These are phyloP conservation scores for Arabidopsis arenosa DNA, from an alignment of 345 rosid genomes.

Conservation along the genomic window DNA sequence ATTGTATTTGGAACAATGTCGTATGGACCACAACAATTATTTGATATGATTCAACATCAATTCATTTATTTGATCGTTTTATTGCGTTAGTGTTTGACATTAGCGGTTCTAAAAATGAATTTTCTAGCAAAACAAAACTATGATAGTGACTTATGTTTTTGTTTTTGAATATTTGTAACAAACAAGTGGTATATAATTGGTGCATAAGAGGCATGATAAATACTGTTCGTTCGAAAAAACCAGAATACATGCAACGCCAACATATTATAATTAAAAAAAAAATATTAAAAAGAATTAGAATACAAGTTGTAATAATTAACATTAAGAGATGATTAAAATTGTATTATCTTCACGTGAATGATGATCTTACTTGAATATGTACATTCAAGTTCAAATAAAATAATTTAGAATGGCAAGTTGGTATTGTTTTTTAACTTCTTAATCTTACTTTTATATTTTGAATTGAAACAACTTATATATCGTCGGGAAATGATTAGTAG, in stretches of 20 bases:
- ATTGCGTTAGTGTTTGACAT: constrained; percentile 14
- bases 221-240: background rate
- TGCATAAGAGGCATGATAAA: constrained; percentile 9
- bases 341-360: constrained; percentile 20
- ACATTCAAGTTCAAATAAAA: background rate
- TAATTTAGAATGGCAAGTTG: constrained; percentile 26
- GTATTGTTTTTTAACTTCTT: background rate
- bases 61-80: background rate
- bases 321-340: background rate
- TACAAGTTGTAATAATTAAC: constrained; percentile 15
- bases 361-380: constrained; percentile 14
- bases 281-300: background rate
- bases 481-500: constrained; percentile 34
- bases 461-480: background rate
- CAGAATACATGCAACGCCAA: background rate
- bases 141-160: constrained; percentile 7
- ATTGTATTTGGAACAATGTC: background rate
- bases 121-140: background rate
- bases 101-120: background rate
- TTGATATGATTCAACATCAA: background rate
- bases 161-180: background rate
- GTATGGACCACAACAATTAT: constrained; percentile 19
- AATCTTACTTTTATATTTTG: background rate
- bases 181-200: constrained; percentile 18
- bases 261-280: too few relatives aligned